Base-by-base conservation (phyloP, 148 eudicot species). In the Pharnaceum exiguum region DNA sequence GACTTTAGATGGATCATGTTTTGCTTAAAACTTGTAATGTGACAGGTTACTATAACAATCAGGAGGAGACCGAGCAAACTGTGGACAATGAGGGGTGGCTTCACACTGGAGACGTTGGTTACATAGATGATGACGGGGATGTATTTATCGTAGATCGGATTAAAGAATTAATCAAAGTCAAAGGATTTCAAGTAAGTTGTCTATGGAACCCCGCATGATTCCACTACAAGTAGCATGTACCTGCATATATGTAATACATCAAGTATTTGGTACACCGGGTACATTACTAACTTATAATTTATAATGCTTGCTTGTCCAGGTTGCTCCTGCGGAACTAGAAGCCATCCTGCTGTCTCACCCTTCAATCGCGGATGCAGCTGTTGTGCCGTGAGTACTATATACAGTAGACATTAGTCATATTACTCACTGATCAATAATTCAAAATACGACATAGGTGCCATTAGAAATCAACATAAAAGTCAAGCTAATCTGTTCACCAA, bases 251-350 rank as follows among this genome's bases (percentile, higher is more conserved):
- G 5, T 36, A 59, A 19, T 13, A 0, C 13, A 12, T 39, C n/a
- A 23, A 23, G 18, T 10, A 8, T 23, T 8, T 7, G 12, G 5
- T 63, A n/a, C n/a, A n/a, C n/a, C n/a, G n/a, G n/a, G n/a, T n/a
- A n/a, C n/a, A n/a, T n/a, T n/a, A n/a, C n/a, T n/a, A n/a, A n/a
- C n/a, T n/a, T n/a, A n/a, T n/a, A n/a, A n/a, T n/a, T n/a, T n/a
- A n/a, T n/a, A n/a, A n/a, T n/a, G n/a, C n/a, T 33, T 17, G 21
- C 7, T 38, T 51, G 42, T 31, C 42, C 71, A 91, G 98, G 96
- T 93, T 57, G 96, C 99, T 66, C 96, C 96, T 2, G 99, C 99
- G 57, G 96, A 93, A 69, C 38, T 93, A 43, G 99, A 93, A 67
- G 89, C 86, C 35, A 77, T 93, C 44, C 94, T 93, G 40, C 80